phyloP scores from a whole-genome alignment of 2,329 filamentous ascomycete species.

The Clarireedia hainanense region DNA sequence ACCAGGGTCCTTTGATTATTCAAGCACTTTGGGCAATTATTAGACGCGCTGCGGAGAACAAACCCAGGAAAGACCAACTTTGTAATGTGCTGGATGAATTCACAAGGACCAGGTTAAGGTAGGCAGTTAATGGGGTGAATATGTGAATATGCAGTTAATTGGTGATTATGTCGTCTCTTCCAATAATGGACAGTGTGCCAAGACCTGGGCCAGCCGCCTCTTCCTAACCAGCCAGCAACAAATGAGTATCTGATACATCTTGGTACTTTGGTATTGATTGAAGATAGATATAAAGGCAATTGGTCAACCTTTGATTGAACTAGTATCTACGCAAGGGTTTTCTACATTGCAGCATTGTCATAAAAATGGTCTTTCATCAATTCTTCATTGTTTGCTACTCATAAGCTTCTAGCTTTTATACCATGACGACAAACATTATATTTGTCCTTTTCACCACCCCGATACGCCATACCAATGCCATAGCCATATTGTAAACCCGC shows the following conservation, averaged over 20 bases:
- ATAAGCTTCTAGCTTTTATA: slow-evolving; percentile 6
- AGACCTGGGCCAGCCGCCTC: neutral
- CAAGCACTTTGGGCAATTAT: neutral
- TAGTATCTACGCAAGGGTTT: no score
- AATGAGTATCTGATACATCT: neutral
- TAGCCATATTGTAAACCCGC: slow-evolving; percentile 25
- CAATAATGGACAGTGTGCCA: neutral
- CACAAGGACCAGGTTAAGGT: neutral
- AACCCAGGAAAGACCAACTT: no score
- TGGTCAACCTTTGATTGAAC: neutral
- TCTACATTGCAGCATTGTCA: neutral
- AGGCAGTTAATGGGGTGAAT: neutral
- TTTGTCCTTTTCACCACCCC: slow-evolving; percentile 4
- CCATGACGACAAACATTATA: slow-evolving; percentile 3
- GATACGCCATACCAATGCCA: slow-evolving; percentile 21
- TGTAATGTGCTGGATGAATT: neutral
- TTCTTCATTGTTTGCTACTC: slow-evolving; percentile 6
- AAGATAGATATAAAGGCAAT: neutral
- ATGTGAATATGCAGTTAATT: neutral
- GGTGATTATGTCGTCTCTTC: neutral
- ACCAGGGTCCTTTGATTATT: slow-evolving; percentile 1
- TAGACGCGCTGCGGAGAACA: no score
- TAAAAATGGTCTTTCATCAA: neutral
- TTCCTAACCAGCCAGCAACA: neutral
- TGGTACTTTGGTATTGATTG: neutral